Base-by-base conservation (phyloP, 306 rosid species). In the Vachellia collinsii region DNA sequence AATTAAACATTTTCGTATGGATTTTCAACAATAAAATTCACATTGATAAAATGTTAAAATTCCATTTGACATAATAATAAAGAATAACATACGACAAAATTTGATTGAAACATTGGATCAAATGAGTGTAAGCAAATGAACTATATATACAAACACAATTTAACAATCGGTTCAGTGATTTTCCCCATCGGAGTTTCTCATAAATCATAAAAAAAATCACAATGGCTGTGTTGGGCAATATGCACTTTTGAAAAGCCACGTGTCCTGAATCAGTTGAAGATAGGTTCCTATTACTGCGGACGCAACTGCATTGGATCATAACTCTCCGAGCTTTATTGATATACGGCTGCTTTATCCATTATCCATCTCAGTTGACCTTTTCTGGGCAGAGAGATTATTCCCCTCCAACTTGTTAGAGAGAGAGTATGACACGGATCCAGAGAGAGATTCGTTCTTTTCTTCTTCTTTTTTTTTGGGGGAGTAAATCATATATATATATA, bases 301-400 rank as follows among this genome's bases (percentile, higher is more conserved):
- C 50, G 37, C 38, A 19, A 14, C 36, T 5, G 38, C 67, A 37
- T 1, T 1, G 16, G 20, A 53, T 22, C 54, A 39, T 0, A 75
- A 12, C 64, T 47, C 4, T 48, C 68, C 23, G 17, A 19, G 65
- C 58, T 62, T 56, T 77, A 38, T 54, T 59, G 19, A 59, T 11
- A 14, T 68, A 41, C 7, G 34, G 43, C 50, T 20, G 14, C 53
- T n/a, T 4, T 69, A 19, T 69, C 80, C 88, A 83, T 85, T 83
- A 78, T 75, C 80, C 80, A 80, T 77, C 17, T 46, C 51, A 65
- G 78, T 75, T 42, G 2, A n/a, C 86, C 76, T 44, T 84, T 84
- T 83, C 82, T 85, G 85, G 89, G 69, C 74, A 80, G 46, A 87
- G 89, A 85, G 44, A 65, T 83, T 84, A 65, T 83, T 84, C 85